Conservation (phyloP, 805 yeast genomes). For the Pichia occidentalis region DNA sequence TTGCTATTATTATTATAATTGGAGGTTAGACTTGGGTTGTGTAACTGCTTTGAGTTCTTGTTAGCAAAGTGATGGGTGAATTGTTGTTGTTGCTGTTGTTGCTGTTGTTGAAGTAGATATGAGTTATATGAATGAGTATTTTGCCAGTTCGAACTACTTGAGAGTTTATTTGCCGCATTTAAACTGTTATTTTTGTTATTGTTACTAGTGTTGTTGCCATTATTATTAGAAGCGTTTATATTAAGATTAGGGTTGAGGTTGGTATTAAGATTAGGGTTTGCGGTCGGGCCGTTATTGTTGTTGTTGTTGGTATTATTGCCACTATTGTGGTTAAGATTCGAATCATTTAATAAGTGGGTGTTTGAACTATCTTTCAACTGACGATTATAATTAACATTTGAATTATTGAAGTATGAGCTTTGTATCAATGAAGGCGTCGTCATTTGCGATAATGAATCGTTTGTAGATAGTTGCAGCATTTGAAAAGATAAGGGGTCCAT, state of each 20-base stretch:
- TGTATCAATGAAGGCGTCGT: constrained; percentile 11
- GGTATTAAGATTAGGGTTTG: not conserved
- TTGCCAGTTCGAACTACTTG: not conserved
- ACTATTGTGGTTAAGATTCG: not conserved
- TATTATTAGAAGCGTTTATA: not conserved
- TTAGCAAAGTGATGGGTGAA: not conserved
- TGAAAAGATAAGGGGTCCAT: constrained; percentile 26
- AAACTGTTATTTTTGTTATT: not conserved
- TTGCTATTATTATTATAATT: not conserved
- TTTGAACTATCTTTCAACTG: constrained; percentile 6
- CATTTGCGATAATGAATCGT: constrained; percentile 13
- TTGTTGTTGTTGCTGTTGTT: constrained; percentile 7
- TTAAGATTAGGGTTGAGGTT: constrained; percentile 5
- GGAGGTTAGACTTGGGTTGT: not conserved
- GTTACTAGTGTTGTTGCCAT: constrained; percentile 6
- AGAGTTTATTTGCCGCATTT: not conserved
- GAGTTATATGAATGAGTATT: constrained; percentile 2
- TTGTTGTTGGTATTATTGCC: not conserved
- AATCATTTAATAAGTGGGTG: too few species aligned
- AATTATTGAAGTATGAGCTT: constrained; percentile 10
- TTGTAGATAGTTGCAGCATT: constrained; percentile 21
- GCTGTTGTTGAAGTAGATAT: constrained; percentile 10
- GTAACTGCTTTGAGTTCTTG: constrained; percentile 1
- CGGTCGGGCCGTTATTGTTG: not conserved
- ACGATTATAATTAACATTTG: constrained; percentile 11